A percentile compares a stretch with the other conserved stretches of the same genome.
Conservation (phyloP, 257 asterid species). For the Jacaranda mimosifolia region DNA sequence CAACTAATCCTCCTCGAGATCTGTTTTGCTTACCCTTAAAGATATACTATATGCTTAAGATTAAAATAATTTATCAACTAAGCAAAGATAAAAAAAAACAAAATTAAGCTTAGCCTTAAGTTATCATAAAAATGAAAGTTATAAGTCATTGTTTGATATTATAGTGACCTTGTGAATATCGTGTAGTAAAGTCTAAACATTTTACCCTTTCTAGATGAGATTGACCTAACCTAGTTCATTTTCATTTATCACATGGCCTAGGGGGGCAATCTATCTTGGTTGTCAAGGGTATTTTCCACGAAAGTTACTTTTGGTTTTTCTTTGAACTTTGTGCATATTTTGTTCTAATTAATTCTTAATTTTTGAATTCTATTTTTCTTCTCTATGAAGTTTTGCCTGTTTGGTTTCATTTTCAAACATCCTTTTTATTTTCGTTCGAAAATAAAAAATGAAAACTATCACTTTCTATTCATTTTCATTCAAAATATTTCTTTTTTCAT, state of each 20-base stretch:
- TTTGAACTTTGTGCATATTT: background rate
- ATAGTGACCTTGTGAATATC: background rate
- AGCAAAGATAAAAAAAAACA: background rate
- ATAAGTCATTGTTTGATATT: background rate
- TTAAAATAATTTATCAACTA: constrained; percentile 19
- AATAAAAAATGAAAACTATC: no score
- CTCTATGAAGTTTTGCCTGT: background rate
- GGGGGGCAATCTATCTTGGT: background rate
- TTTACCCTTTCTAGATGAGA: constrained; percentile 12
- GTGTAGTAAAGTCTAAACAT: background rate
- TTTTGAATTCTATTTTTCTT: background rate
- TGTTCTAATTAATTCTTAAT: background rate
- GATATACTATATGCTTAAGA: constrained; percentile 26
- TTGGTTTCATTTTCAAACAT: no score
- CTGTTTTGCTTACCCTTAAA: constrained; percentile 37
- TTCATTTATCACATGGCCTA: background rate
- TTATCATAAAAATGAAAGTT: constrained; percentile 15
- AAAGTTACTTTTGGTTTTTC: background rate
- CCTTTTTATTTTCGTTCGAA: no score
- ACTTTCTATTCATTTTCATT: no score
- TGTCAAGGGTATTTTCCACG: background rate
- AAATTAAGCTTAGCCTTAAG: background rate
- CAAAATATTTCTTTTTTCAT: no score
- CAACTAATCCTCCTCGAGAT: constrained; percentile 44
- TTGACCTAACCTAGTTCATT: background rate